Conservation (phyloP, 2,329 filamentous ascomycete genomes). For the Monosporascus cannonballus region DNA sequence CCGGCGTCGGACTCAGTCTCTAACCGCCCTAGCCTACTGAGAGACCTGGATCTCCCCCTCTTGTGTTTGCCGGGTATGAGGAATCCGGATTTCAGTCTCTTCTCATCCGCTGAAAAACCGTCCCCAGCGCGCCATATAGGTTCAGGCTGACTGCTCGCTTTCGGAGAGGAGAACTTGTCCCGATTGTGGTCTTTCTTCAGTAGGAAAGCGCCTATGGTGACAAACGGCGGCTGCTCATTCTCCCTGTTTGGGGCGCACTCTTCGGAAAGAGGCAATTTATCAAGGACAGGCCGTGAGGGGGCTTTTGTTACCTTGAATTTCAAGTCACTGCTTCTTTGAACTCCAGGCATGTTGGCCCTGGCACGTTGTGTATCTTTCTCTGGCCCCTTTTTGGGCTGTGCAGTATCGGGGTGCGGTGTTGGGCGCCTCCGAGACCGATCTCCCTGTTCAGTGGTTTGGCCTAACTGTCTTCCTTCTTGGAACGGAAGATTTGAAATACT, state of each 20-base stretch:
- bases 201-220: conserved; percentile 22
- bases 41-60: conserved; percentile 12
- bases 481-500: no score
- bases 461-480: background rate
- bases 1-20: conserved; percentile 9
- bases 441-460: conserved; percentile 3
- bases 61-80: conserved; percentile 16
- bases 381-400: background rate
- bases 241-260: background rate
- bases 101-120: conserved; percentile 25
- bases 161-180: conserved; percentile 17
- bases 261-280: background rate
- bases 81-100: conserved; percentile 13
- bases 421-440: conserved; percentile 7
- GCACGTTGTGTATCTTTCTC: background rate
- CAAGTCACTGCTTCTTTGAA: background rate
- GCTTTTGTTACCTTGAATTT: background rate
- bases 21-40: conserved; percentile 17
- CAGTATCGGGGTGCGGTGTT: background rate
- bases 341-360: no score
- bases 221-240: conserved; percentile 8
- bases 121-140: conserved; percentile 20
- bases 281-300: background rate
- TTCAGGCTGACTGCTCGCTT: conserved; percentile 14
- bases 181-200: conserved; percentile 9